Evolutionary conservation across 169 alveolate species (phyloP).

Genomic region (Plasmodium billcollinsi): DNA sequence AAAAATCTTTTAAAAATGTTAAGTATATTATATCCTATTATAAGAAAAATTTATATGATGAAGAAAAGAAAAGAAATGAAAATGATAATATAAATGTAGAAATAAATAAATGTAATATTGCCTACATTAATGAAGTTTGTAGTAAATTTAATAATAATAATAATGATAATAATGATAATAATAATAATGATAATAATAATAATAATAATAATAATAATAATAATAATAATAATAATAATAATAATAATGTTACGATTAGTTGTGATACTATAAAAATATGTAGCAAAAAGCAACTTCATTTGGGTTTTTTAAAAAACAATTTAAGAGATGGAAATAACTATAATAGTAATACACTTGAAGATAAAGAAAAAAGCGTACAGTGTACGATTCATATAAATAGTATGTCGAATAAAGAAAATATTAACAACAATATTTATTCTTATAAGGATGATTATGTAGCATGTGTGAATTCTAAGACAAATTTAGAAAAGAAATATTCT

Average conservation of each 20-base stretch:
- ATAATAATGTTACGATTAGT: background rate
- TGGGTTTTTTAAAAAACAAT: background rate
- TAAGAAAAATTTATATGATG: constrained; percentile 5
- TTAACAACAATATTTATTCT: background rate
- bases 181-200: background rate
- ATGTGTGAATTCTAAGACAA: background rate
- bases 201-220: background rate
- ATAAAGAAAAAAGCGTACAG: background rate
- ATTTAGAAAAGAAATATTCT: background rate
- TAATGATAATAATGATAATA: no score
- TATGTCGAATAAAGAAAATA: background rate
- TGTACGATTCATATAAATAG: background rate
- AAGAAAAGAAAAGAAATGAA: background rate
- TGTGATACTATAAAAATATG: background rate
- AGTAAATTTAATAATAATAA: no score
- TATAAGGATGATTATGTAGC: no score
- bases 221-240: background rate
- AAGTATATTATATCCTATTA: constrained; percentile 8
- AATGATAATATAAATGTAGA: background rate
- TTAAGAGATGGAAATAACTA: background rate
- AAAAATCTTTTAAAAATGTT: constrained; percentile 18
- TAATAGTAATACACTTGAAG: background rate
- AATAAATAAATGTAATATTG: background rate
- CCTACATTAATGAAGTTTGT: background rate
- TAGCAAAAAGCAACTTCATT: background rate